Evolutionary conservation across 2,329 filamentous ascomycete genomes (phyloP), one percentile per base, ranked within the genome.

Genomic region (Diaporthe sp.): DNA sequence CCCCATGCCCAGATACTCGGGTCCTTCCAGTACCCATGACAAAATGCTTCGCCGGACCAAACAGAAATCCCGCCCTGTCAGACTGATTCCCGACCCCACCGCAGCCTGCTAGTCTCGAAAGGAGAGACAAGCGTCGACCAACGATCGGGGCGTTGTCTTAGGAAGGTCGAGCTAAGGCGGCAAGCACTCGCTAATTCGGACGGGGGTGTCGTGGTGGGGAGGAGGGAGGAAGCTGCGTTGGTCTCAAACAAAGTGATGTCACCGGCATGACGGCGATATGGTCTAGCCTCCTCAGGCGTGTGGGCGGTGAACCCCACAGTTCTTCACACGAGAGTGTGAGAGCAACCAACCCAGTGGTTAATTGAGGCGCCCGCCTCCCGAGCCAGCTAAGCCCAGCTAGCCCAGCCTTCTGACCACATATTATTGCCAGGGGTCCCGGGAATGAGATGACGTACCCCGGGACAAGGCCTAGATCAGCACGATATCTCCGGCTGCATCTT

Each of bases 271-370:
- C 49, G 37, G 19, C 28, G 31, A 44, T 46, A 44, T 37, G 70
- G 55, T 61, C 69, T 72, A 61, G 55, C 69, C 53, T 19, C 55
- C 39, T 65, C 12, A 37, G 28, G 28, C n/a, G 17, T 46, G 39
- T 13, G 25, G 70, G 70, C 70, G 58, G 70, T 55, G 70, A 72
- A 31, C 70, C 58, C 70, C 70, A 72, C 70, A 55, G 49, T 65
- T 62, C 37, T 34, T 68, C 22, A 19, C 62, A 53, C 62, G 31
- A 68, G 12, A 37, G 22, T 2, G 22, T 31, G 39, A 25, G 39
- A 46, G 25, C 39, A 12, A 31, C 31, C 31, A 31, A 5, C 59
- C 59, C 44, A 28, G 28, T 12, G 34, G 12, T 22, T 39, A n/a
- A n/a, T 6, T 13, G 4, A 19, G 53, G 22, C 7, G 13, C 28